These are phyloP conservation scores for Salvia rosmarinus DNA, from an alignment of 257 asterid genomes.

Conservation along the genomic window DNA sequence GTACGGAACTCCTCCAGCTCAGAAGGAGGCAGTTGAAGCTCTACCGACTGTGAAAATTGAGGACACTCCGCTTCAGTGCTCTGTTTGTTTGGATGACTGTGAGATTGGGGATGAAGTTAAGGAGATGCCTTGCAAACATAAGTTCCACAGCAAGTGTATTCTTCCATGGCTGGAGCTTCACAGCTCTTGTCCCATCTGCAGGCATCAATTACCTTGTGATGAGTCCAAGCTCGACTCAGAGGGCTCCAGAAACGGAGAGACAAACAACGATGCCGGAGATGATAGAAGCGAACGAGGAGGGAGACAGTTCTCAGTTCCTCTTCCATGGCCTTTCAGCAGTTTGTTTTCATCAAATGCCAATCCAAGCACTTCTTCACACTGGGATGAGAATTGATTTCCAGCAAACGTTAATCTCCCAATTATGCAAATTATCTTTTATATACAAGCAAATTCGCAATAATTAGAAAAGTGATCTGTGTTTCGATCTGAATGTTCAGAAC, in stretches of 20 bases:
- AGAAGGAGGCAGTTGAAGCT: constrained; percentile 73
- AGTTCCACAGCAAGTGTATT: constrained; percentile 70
- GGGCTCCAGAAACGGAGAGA: constrained; percentile 31
- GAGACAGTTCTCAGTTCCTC: constrained; percentile 59
- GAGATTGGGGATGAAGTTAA: constrained; percentile 67
- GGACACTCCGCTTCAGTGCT: constrained; percentile 60
- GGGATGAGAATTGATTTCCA: constrained; percentile 38
- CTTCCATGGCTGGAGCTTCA: constrained; percentile 92
- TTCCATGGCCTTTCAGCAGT: constrained; percentile 79
- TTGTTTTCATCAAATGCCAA: constrained; percentile 54
- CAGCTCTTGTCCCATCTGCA: constrained; percentile 86
- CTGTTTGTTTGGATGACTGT: constrained; percentile 83
- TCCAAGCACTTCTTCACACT: constrained; percentile 42
- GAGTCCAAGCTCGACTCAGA: constrained; percentile 58
- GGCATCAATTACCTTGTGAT: constrained; percentile 73
- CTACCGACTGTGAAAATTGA: constrained; percentile 54
- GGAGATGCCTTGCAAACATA: constrained; percentile 89
- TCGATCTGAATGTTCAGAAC: constrained; percentile 18
- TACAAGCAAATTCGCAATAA: constrained; percentile 17
- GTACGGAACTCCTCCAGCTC: constrained; percentile 85
- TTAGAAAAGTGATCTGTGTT: constrained; percentile 18
- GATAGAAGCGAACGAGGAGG: constrained; percentile 45
- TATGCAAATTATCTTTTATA: constrained; percentile 23
- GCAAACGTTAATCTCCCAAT: too few relatives aligned
- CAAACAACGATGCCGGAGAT: constrained; percentile 24